Conservation (phyloP, 164 flowering plant genomes). For the Macadamia integrifolia region DNA sequence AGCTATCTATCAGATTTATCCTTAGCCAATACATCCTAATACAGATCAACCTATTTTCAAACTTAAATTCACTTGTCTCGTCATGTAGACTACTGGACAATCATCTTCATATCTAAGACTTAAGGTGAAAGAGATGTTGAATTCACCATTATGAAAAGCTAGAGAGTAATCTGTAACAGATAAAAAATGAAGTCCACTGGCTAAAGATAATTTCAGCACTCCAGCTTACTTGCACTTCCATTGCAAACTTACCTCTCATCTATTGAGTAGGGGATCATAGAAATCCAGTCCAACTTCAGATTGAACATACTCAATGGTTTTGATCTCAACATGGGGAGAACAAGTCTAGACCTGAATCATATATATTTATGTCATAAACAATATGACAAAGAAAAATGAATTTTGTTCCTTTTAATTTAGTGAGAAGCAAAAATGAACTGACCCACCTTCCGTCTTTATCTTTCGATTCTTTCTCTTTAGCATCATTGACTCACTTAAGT, state of each 20-base stretch:
- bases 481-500: slow-evolving; percentile 47
- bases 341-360: neutral
- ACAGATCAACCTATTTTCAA: too few species aligned
- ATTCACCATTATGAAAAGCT: slow-evolving; percentile 62
- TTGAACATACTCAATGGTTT: too few species aligned
- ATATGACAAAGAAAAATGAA: too few species aligned
- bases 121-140: neutral
- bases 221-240: neutral
- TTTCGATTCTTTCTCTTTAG: slow-evolving; percentile 63
- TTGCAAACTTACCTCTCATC: slow-evolving; percentile 47
- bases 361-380: neutral
- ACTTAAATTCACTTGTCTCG: too few species aligned
- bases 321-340: too few species aligned
- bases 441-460: slow-evolving; percentile 69
- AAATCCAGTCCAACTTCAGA: too few species aligned
- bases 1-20: too few species aligned
- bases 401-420: neutral
- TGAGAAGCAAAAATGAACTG: neutral
- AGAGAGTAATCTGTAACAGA: slow-evolving; percentile 61
- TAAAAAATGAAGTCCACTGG: slow-evolving; percentile 89
- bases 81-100: too few species aligned
- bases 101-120: too few species aligned
- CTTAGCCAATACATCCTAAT: too few species aligned
- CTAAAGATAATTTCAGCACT: slow-evolving; percentile 48
- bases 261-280: slow-evolving; percentile 41